Evolutionary conservation across 2,329 filamentous ascomycete genomes (phyloP).

Genomic region (Huntiella omanensis): DNA sequence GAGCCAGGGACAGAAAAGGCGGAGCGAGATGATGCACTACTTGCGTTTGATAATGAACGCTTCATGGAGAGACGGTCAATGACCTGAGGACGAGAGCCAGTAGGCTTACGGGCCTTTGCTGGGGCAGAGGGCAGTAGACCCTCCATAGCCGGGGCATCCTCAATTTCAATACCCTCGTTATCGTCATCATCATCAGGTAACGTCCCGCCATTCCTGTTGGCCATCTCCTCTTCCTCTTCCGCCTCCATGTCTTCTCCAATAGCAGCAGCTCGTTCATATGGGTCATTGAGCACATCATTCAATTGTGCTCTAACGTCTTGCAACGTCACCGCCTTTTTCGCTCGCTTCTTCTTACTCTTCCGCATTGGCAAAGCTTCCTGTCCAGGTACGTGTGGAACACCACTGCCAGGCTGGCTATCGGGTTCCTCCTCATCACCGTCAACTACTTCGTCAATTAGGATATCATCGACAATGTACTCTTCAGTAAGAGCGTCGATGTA

Average conservation of each 20-base stretch:
- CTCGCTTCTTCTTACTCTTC: conserved; percentile 10
- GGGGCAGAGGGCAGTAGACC: no score
- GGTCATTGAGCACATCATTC: conserved; percentile 64
- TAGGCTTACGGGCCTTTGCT: no score
- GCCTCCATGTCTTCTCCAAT: conserved; percentile 31
- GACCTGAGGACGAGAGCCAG: conserved; percentile 22
- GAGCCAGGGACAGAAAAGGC: conserved; percentile 34
- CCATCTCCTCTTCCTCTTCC: conserved; percentile 19
- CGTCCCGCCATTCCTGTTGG: not conserved
- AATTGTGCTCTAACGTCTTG: conserved; percentile 63
- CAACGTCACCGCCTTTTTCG: conserved; percentile 5
- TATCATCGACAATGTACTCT: conserved; percentile 53
- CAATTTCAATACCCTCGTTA: conserved; percentile 19
- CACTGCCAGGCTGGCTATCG: conserved; percentile 15
- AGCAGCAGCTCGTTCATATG: conserved; percentile 24
- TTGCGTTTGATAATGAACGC: conserved; percentile 27
- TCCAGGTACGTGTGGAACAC: not conserved
- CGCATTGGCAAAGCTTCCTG: conserved; percentile 6
- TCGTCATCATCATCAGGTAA: conserved; percentile 21
- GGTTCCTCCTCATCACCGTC: conserved; percentile 19
- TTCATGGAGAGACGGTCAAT: conserved; percentile 60
- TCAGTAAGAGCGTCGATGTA: conserved; percentile 87
- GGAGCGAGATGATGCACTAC: conserved; percentile 20
- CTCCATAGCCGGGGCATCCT: not conserved
- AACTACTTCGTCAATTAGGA: conserved; percentile 48